A percentile compares a stretch with the other conserved stretches of the same genome.
phyloP scores from a whole-genome alignment of 768 basidiomycete species.

The Phlegmacium glaucopus region DNA sequence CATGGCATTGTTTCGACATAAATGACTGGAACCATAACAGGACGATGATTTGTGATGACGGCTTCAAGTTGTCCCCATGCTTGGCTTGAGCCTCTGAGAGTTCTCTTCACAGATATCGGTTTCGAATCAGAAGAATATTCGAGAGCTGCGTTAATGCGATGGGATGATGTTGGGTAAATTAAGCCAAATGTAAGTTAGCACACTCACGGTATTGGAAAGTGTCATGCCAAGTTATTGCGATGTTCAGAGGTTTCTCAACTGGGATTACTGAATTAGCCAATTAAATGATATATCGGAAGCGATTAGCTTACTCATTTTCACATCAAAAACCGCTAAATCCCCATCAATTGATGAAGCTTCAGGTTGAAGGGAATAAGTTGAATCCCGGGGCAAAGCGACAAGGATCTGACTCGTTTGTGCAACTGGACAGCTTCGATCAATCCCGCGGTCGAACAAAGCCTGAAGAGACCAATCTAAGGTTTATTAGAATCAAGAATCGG shows the following conservation, averaged over 20 bases:
- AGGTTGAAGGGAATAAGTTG: conserved; percentile 47
- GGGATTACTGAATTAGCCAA: conserved; percentile 3
- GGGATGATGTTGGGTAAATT: background rate
- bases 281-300: background rate
- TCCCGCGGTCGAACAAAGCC: conserved; percentile 62
- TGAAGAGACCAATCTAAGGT: conserved; percentile 69
- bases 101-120: conserved; percentile 63
- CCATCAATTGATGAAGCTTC: conserved; percentile 38
- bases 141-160: conserved; percentile 24
- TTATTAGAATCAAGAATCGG: conserved; percentile 6
- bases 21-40: conserved; percentile 41
- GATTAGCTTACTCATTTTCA: conserved; percentile 37
- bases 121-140: conserved; percentile 39
- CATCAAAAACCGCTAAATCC: conserved; percentile 44
- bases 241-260: conserved; percentile 49
- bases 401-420: conserved; percentile 55
- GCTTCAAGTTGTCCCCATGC: conserved; percentile 71
- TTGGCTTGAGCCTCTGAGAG: conserved; percentile 71
- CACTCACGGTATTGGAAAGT: conserved; percentile 66
- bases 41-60: conserved; percentile 57
- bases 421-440: conserved; percentile 67
- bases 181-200: conserved; percentile 5
- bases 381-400: conserved; percentile 43
- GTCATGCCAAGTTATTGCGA: conserved; percentile 53
- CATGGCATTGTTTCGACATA: conserved; percentile 95